A percentile compares a stretch with the other conserved stretches of the same genome.
These are phyloP conservation scores for Carpinus viminea DNA, from an alignment of 306 rosid genomes.

Conservation along the genomic window DNA sequence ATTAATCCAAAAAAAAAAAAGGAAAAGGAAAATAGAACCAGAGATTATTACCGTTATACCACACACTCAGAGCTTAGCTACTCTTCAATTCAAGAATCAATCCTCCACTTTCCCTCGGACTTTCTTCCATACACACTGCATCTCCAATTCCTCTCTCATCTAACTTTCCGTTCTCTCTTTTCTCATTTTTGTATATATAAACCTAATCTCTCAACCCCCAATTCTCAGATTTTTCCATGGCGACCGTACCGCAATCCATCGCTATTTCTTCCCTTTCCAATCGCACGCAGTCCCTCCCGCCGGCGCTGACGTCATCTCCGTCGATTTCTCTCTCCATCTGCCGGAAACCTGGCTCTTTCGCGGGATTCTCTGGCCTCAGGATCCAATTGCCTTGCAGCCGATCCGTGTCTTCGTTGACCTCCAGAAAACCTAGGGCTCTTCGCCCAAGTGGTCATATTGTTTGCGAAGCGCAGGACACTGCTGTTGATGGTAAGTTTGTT, in stretches of 20 bases:
- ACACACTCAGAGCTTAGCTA: background rate
- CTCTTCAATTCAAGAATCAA: background rate
- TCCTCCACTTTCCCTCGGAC: background rate
- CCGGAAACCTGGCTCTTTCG: background rate
- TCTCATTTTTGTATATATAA: background rate
- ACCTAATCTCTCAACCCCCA: background rate
- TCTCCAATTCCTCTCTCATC: background rate
- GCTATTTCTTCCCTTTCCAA: constrained; percentile 2
- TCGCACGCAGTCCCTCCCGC: background rate
- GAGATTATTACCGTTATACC: background rate
- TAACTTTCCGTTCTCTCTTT: background rate
- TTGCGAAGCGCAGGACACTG: constrained; percentile 2
- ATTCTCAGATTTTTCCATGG: background rate
- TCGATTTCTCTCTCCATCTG: background rate
- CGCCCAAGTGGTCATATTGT: background rate
- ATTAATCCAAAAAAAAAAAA: too few relatives aligned
- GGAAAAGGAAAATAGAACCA: background rate
- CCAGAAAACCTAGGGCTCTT: background rate
- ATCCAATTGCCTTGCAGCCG: constrained; percentile 2
- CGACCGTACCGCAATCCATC: background rate
- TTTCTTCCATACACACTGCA: background rate
- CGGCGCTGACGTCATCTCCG: background rate
- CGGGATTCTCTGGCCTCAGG: background rate
- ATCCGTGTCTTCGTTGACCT: background rate
- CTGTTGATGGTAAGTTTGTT: constrained; percentile 12